A percentile compares a stretch with the other conserved stretches of the same genome.
These are phyloP conservation scores for Saturnispora besseyi DNA, from an alignment of 805 yeast species.

Conservation along the genomic window DNA sequence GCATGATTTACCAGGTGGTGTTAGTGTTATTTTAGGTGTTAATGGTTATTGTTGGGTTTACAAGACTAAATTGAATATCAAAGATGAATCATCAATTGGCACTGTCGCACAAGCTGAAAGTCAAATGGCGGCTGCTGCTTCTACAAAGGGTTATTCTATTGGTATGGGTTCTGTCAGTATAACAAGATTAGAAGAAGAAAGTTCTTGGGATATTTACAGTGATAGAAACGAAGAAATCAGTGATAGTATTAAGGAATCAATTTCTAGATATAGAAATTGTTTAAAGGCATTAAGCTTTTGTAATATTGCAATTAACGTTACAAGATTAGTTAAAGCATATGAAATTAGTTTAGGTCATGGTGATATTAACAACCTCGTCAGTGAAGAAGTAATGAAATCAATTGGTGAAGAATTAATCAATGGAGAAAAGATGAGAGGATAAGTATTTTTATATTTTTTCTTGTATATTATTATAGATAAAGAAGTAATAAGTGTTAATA, in stretches of 20 bases:
- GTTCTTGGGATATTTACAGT: conserved; percentile 90
- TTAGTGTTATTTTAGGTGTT: conserved; percentile 83
- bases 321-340: conserved; percentile 69
- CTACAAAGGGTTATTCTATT: conserved; percentile 34
- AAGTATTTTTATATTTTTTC: neutral
- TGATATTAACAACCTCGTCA: conserved; percentile 60
- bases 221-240: conserved; percentile 78
- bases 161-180: conserved; percentile 60
- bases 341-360: conserved; percentile 81
- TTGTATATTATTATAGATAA: neutral
- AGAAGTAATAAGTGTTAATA: neutral
- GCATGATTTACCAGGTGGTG: conserved; percentile 87
- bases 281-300: conserved; percentile 72
- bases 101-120: conserved; percentile 28
- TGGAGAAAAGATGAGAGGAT: conserved; percentile 69
- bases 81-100: conserved; percentile 7
- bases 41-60: conserved; percentile 93
- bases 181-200: conserved; percentile 76
- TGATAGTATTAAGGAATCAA: conserved; percentile 53
- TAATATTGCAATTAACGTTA: conserved; percentile 81
- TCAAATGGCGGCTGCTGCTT: conserved; percentile 25
- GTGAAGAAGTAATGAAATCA: conserved; percentile 60
- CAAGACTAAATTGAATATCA: conserved; percentile 38
- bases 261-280: conserved; percentile 79
- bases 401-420: conserved; percentile 67